A percentile compares a stretch with the other conserved stretches of the same genome.
phyloP scores from a whole-genome alignment of 345 rosid species.

The Pelargonium nanum region DNA sequence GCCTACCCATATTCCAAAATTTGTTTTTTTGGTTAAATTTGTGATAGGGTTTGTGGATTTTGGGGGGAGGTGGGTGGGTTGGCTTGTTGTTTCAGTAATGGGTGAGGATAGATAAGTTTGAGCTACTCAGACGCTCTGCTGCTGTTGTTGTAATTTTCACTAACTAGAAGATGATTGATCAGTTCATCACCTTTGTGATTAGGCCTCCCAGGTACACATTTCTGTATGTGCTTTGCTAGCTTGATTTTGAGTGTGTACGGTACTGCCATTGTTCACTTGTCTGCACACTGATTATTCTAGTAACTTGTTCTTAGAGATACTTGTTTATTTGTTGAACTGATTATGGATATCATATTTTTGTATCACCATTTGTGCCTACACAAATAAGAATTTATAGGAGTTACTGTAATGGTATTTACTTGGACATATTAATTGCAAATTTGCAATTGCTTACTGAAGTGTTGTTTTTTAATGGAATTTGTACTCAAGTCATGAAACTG shows the following conservation, averaged over 20 bases:
- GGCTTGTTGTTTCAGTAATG: background rate
- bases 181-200: constrained; percentile 82
- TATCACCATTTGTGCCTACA: background rate
- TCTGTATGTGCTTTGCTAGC: constrained; percentile 1
- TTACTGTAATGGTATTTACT: too few species aligned
- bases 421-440: background rate
- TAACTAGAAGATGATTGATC: constrained; percentile 43
- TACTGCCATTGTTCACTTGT: background rate
- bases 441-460: background rate
- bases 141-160: background rate
- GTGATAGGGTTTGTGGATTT: background rate
- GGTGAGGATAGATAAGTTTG: constrained; percentile 5
- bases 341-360: background rate
- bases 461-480: background rate
- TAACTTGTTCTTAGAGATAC: too few species aligned
- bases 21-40: background rate
- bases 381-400: too few species aligned
- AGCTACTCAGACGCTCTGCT: background rate
- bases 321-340: background rate
- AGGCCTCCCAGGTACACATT: constrained; percentile 70
- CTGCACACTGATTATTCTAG: background rate
- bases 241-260: constrained; percentile 1
- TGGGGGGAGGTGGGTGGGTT: background rate
- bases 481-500: background rate
- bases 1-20: background rate